Conservation (phyloP, 2,329 filamentous ascomycete species). For the Zasmidium citrigriseum region DNA sequence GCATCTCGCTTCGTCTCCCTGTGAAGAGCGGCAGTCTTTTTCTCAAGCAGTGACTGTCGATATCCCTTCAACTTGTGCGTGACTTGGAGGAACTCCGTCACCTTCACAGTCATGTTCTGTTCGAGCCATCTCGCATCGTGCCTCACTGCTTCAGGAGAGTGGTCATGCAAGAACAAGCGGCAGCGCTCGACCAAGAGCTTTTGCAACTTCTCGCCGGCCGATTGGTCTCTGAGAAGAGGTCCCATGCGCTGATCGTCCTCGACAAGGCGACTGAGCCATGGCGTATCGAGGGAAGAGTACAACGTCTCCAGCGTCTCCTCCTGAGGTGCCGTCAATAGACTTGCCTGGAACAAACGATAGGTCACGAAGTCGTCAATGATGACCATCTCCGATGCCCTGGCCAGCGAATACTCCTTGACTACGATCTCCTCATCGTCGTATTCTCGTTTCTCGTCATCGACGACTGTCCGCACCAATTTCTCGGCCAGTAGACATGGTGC, state of each 20-base stretch:
- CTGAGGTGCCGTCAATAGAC: constrained; percentile 82
- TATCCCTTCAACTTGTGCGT: constrained; percentile 74
- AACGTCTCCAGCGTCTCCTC: constrained; percentile 85
- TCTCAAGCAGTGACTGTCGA: constrained; percentile 68
- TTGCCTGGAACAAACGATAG: constrained; percentile 83
- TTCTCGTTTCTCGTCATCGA: constrained; percentile 50
- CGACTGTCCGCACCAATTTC: constrained; percentile 65
- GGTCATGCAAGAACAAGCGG: constrained; percentile 86
- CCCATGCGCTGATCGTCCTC: constrained; percentile 77
- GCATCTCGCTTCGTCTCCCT: constrained; percentile 56
- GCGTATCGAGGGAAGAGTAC: constrained; percentile 78
- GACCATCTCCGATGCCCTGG: constrained; percentile 69
- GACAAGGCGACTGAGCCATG: constrained; percentile 73
- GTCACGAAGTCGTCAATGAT: constrained; percentile 86
- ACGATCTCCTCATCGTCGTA: constrained; percentile 48
- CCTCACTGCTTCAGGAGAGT: constrained; percentile 74
- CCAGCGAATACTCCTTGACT: constrained; percentile 78
- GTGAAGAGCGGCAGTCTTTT: constrained; percentile 71
- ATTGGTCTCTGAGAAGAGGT: constrained; percentile 64
- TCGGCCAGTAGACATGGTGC: constrained; percentile 82
- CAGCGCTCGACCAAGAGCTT: constrained; percentile 85
- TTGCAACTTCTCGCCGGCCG: constrained; percentile 66
- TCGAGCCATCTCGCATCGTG: constrained; percentile 91
- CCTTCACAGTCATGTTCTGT: constrained; percentile 74
- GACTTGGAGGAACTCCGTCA: constrained; percentile 76